These are phyloP conservation scores for Parachaetomium inaequale DNA, from an alignment of 495 filamentous ascomycete species.

Conservation along the genomic window DNA sequence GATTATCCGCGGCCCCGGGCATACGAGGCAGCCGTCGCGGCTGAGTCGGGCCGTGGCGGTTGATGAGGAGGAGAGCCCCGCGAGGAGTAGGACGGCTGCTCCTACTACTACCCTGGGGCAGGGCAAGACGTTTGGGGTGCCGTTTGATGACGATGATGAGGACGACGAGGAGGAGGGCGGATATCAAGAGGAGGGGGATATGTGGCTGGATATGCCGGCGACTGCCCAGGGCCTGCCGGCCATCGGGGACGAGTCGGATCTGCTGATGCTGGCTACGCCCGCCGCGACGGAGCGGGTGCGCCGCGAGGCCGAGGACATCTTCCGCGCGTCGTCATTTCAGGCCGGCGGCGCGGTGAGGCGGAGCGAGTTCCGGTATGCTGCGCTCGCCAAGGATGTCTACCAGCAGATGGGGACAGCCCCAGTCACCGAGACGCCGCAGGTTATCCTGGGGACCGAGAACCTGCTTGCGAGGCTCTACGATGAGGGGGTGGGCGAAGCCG, in stretches of 20 bases:
- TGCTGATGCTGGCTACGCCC: conserved; percentile 45
- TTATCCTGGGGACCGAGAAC: conserved; percentile 56
- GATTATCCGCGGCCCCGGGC: conserved; percentile 7
- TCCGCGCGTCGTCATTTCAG: conserved; percentile 42
- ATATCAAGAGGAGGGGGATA: conserved; percentile 26
- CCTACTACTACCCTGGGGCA: background rate
- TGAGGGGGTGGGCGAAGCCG: conserved; percentile 51
- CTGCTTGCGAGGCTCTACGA: conserved; percentile 53
- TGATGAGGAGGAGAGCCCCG: conserved; percentile 12
- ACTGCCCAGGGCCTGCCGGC: background rate
- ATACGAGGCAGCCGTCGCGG: conserved; percentile 21
- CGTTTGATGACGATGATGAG: conserved; percentile 30
- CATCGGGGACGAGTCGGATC: conserved; percentile 39
- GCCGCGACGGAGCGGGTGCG: conserved; percentile 45
- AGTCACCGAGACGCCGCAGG: conserved; percentile 47
- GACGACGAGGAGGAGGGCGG: conserved; percentile 39
- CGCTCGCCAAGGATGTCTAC: conserved; percentile 52
- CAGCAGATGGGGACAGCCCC: conserved; percentile 42
- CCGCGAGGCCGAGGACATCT: conserved; percentile 46
- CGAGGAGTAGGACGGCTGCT: conserved; percentile 27
- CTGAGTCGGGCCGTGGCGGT: conserved; percentile 27
- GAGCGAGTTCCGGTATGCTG: conserved; percentile 42
- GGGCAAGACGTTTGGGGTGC: conserved; percentile 35
- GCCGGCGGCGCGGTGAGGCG: conserved; percentile 30
- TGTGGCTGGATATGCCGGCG: conserved; percentile 33